Evolutionary conservation across 768 basidiomycete genomes (phyloP).

Genomic region (Leccinum uliginosum): DNA sequence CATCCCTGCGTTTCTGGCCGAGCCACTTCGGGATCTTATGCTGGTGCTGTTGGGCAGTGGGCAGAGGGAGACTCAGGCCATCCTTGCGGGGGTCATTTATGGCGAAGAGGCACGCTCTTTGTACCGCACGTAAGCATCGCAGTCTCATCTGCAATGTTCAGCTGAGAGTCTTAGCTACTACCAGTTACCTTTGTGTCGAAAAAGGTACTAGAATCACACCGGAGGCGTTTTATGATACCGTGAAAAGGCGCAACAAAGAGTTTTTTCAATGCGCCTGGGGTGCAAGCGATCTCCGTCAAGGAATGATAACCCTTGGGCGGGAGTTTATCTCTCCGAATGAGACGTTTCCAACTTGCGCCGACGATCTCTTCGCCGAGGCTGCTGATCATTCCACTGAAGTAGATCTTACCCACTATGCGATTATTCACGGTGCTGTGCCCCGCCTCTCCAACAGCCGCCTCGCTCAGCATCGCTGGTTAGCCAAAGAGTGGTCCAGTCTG

Average conservation of each 20-base stretch:
- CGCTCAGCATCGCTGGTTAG: constrained; percentile 2
- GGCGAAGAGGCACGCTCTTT: neutral
- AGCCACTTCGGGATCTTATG: neutral
- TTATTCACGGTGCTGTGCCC: neutral
- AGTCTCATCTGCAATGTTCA: no score
- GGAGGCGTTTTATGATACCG: neutral
- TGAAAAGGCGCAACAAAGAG: neutral
- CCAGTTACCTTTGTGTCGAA: neutral
- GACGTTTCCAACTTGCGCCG: constrained; percentile 1
- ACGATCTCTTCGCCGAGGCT: constrained; percentile 8
- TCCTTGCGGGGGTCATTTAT: neutral
- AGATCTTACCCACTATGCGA: neutral
- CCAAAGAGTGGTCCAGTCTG: constrained; percentile 2
- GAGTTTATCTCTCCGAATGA: constrained; percentile 7
- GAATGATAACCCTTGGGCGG: constrained; percentile 3
- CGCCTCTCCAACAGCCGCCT: neutral
- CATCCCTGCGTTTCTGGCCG: neutral
- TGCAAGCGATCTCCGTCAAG: constrained; percentile 3
- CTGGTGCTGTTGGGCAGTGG: neutral
- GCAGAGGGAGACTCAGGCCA: constrained; percentile 2
- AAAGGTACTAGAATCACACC: neutral
- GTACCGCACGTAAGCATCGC: neutral
- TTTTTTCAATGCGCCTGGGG: constrained; percentile 3
- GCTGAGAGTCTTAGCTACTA: neutral
- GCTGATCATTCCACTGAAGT: constrained; percentile 7